Evolutionary conservation across 2,329 filamentous ascomycete genomes (phyloP).

Genomic region (Lachnellula cervina): DNA sequence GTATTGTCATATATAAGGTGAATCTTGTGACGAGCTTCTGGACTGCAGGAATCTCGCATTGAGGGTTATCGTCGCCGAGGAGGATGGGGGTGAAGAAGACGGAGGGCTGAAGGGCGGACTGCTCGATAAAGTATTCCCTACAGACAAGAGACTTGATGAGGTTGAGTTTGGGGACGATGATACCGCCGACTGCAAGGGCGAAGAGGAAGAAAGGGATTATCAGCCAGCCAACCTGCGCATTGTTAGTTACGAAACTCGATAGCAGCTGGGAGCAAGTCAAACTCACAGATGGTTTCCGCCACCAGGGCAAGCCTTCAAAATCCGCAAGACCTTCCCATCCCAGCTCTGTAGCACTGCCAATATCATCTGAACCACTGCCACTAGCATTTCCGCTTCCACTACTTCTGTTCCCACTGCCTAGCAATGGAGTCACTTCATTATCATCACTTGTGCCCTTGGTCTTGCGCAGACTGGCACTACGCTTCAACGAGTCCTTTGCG

Average conservation of each 20-base stretch:
- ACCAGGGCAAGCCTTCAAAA: conserved; percentile 58
- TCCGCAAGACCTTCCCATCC: conserved; percentile 51
- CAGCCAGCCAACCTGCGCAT: conserved; percentile 74
- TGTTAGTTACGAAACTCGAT: conserved; percentile 1
- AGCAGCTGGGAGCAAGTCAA: not conserved
- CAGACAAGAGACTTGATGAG: conserved; percentile 82
- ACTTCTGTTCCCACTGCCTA: conserved; percentile 14
- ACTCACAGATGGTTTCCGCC: conserved; percentile 57
- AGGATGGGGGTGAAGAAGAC: conserved; percentile 60
- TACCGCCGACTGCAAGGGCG: conserved; percentile 79
- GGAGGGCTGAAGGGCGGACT: conserved; percentile 51
- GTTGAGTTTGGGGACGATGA: conserved; percentile 82
- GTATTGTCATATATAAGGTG: conserved; percentile 68
- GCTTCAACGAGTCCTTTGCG: conserved; percentile 22
- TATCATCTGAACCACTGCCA: conserved; percentile 1
- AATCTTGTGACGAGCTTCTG: conserved; percentile 75
- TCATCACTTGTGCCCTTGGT: not conserved
- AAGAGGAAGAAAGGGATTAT: conserved; percentile 75
- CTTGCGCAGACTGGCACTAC: conserved; percentile 14
- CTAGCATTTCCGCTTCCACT: conserved; percentile 4
- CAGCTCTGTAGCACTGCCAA: conserved; percentile 6
- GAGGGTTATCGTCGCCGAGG: conserved; percentile 65
- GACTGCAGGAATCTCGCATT: conserved; percentile 76
- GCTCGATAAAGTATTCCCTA: conserved; percentile 71
- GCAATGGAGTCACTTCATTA: conserved; percentile 21